Conservation (phyloP, 2,329 filamentous ascomycete genomes). For the Penicillium sp. region DNA sequence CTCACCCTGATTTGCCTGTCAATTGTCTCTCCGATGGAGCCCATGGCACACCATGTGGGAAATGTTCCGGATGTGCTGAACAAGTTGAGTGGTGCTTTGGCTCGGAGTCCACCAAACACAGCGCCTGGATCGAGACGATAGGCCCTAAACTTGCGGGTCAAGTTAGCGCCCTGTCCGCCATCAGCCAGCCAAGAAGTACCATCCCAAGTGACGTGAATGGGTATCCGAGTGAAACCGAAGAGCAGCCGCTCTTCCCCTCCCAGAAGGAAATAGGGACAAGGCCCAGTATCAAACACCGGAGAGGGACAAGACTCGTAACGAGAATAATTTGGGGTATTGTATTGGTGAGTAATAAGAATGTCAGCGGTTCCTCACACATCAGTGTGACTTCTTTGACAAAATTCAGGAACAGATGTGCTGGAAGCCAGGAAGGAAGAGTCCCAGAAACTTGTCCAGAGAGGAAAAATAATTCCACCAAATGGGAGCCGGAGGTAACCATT, state of each 20-base stretch:
- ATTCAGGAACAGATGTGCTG: conserved; percentile 2
- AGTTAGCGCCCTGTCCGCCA: conserved; percentile 37
- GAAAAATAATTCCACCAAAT: conserved; percentile 16
- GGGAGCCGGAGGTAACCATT: conserved; percentile 13
- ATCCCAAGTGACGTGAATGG: conserved; percentile 17
- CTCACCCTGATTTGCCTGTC: conserved; percentile 10
- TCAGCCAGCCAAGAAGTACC: conserved; percentile 23
- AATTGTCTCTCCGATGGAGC: conserved; percentile 19
- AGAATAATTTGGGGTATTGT: background rate
- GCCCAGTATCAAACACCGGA: background rate
- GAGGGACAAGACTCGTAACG: background rate
- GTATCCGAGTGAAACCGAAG: conserved; percentile 10
- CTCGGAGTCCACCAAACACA: conserved; percentile 34
- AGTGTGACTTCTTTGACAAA: background rate
- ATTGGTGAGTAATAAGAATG: background rate
- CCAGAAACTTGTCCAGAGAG: conserved; percentile 8
- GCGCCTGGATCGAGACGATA: conserved; percentile 28
- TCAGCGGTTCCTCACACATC: background rate
- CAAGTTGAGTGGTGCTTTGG: conserved; percentile 28
- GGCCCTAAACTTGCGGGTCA: conserved; percentile 25
- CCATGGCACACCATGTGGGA: conserved; percentile 31
- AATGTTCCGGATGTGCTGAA: conserved; percentile 28
- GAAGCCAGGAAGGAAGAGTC: background rate
- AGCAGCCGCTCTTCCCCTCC: conserved; percentile 1
- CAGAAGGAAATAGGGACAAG: background rate